These are phyloP conservation scores for Orbilia quercus DNA, from an alignment of 2,329 filamentous ascomycete species.

Conservation along the genomic window DNA sequence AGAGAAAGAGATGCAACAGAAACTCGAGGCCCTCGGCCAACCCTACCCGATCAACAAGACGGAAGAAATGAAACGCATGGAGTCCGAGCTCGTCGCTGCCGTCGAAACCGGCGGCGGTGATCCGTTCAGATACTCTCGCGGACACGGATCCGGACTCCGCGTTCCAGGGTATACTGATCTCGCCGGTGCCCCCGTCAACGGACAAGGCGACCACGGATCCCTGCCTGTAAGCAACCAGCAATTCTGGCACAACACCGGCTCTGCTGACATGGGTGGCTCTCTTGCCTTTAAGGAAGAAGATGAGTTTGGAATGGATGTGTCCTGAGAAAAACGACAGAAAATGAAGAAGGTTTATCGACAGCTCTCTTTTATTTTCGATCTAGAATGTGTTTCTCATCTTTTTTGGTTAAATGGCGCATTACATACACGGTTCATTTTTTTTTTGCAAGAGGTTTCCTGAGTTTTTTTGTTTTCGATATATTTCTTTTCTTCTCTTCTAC, in stretches of 20 bases:
- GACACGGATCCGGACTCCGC: conserved; percentile 82
- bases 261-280: conserved; percentile 66
- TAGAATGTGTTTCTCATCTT: conserved; percentile 50
- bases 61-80: conserved; percentile 96
- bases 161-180: conserved; percentile 95
- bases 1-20: conserved; percentile 71
- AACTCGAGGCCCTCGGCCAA: conserved; percentile 79
- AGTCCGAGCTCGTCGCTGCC: conserved; percentile 87
- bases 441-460: conserved; percentile 21
- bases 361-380: conserved; percentile 38
- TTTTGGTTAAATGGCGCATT: conserved; percentile 54
- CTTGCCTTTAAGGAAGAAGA: conserved; percentile 93
- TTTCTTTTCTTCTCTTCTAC: conserved; percentile 56
- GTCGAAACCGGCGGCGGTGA: conserved; percentile 77
- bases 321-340: conserved; percentile 67
- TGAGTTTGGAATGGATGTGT: conserved; percentile 83
- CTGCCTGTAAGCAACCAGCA: conserved; percentile 74
- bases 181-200: conserved; percentile 77
- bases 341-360: conserved; percentile 58
- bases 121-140: conserved; percentile 85
- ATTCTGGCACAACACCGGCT: conserved; percentile 73
- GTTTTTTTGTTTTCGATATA: conserved; percentile 33
- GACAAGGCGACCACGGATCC: conserved; percentile 62
- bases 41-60: conserved; percentile 82
- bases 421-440: conserved; percentile 54